These are phyloP conservation scores for Withania somnifera DNA, from an alignment of 305 asterid genomes.

Conservation along the genomic window DNA sequence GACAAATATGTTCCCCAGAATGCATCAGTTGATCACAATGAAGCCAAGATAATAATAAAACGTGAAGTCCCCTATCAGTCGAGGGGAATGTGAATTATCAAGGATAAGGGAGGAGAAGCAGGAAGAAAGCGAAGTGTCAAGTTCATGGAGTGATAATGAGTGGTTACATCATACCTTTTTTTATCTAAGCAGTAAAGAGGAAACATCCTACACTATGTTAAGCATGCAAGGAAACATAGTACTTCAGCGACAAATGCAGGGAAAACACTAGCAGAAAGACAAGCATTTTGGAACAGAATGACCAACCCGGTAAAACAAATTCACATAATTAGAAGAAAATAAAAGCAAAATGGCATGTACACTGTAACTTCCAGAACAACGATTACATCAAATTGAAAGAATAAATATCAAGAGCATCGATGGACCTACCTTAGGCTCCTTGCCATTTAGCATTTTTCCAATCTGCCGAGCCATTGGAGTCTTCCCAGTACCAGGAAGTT, in stretches of 20 bases:
- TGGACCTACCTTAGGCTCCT: slow-evolving; percentile 86
- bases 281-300: background rate
- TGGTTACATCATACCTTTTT: background rate
- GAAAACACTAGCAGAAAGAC: background rate
- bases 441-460: slow-evolving; percentile 94
- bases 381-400: background rate
- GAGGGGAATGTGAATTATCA: background rate
- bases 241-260: background rate
- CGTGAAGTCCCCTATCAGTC: background rate
- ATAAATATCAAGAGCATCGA: background rate
- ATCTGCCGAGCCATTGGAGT: slow-evolving; percentile 99
- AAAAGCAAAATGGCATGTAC: background rate
- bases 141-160: background rate
- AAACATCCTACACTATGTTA: background rate
- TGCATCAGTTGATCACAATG: background rate
- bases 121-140: background rate
- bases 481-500: slow-evolving; percentile 99
- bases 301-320: background rate
- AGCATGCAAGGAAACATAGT: background rate
- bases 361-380: background rate
- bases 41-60: background rate
- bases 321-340: background rate
- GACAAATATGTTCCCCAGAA: background rate
- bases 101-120: background rate
- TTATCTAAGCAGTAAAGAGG: background rate